Evolutionary conservation across 345 rosid species (phyloP).

Genomic region (Cardiospermum halicacabum): DNA sequence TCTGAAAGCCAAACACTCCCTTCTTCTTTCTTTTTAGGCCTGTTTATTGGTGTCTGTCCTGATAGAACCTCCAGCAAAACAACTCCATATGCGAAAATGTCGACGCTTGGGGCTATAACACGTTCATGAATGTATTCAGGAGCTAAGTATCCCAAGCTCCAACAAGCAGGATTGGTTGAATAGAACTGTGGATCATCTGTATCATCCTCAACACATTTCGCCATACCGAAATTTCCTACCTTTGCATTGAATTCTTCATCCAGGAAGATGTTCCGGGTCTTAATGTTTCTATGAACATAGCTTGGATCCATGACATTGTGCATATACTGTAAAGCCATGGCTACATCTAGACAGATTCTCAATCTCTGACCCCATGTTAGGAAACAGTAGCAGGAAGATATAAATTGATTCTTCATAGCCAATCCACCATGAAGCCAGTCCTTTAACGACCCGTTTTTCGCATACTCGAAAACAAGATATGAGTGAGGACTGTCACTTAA

Average conservation of each 20-base stretch:
- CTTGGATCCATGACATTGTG: constrained; percentile 72
- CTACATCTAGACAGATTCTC: constrained; percentile 76
- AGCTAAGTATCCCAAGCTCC: constrained; percentile 44
- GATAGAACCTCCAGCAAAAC: constrained; percentile 66
- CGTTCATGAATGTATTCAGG: constrained; percentile 58
- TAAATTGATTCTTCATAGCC: constrained; percentile 90
- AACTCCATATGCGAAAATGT: constrained; percentile 68
- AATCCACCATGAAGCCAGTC: constrained; percentile 93
- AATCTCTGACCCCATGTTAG: constrained; percentile 89
- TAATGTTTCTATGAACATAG: constrained; percentile 65
- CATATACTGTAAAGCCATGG: constrained; percentile 81
- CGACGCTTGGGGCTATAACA: constrained; percentile 44
- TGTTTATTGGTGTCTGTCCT: constrained; percentile 51
- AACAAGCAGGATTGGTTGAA: constrained; percentile 29
- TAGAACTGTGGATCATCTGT: constrained; percentile 19
- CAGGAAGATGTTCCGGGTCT: constrained; percentile 69
- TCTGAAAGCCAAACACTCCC: constrained; percentile 35
- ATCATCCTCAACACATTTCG: constrained; percentile 40
- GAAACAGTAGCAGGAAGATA: constrained; percentile 84
- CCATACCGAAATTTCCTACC: constrained; percentile 75
- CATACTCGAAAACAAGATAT: constrained; percentile 70
- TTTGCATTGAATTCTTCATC: constrained; percentile 90
- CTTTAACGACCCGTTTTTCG: constrained; percentile 76
- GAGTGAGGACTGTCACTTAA: constrained; percentile 36
- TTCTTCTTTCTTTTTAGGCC: constrained; percentile 33